These are phyloP conservation scores for Entophlyctis luteolus DNA, from an alignment of 192 early-diverging fungal species.

Conservation along the genomic window DNA sequence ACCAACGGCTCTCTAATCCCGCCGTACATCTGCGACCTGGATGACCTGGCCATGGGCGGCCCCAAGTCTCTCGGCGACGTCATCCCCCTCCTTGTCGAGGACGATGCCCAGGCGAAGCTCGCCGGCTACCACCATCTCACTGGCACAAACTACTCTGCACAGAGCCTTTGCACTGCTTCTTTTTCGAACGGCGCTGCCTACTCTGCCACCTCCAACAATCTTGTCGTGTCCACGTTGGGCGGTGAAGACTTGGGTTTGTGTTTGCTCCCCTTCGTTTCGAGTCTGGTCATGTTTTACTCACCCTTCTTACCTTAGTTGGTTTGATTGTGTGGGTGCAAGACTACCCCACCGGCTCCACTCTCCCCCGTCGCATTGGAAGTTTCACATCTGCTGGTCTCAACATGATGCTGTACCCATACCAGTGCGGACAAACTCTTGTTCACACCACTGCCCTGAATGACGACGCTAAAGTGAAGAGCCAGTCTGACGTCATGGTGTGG, in stretches of 20 bases:
- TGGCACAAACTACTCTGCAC: neutral
- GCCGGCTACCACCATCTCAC: constrained; percentile 20
- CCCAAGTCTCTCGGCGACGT: constrained; percentile 27
- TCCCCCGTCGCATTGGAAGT: constrained; percentile 17
- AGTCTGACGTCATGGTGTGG: constrained; percentile 2
- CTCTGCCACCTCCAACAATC: neutral
- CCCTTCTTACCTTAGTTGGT: constrained; percentile 1
- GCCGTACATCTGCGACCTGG: constrained; percentile 28
- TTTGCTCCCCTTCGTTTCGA: neutral
- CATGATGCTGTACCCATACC: constrained; percentile 29
- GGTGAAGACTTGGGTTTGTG: neutral
- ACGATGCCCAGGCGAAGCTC: constrained; percentile 8
- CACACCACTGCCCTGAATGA: constrained; percentile 17
- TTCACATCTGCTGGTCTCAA: constrained; percentile 18
- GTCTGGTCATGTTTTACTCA: neutral
- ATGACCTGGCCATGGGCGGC: constrained; percentile 6
- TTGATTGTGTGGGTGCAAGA: constrained; percentile 35
- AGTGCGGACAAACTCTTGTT: constrained; percentile 26
- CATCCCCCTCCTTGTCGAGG: constrained; percentile 21
- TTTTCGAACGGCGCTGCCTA: neutral
- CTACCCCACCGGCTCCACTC: neutral
- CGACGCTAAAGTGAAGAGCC: neutral
- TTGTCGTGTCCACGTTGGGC: neutral
- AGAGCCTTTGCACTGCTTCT: constrained; percentile 25
- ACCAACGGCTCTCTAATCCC: constrained; percentile 30